phyloP scores from a whole-genome alignment of 1,284 basidiomycete species.

The Trametes pubescens region DNA sequence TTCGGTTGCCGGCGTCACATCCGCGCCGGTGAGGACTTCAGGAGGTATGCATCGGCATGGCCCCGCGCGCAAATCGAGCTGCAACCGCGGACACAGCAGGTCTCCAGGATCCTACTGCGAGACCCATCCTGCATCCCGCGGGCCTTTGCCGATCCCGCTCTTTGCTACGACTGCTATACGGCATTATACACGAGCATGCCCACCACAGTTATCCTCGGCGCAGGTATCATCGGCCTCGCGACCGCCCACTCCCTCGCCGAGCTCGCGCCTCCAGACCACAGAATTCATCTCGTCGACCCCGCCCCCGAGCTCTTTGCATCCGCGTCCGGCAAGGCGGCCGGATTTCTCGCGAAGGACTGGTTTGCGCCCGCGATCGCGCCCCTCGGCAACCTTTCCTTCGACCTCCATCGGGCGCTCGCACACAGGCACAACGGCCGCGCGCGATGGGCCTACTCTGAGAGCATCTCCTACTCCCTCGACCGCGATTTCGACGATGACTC shows the following conservation, averaged over 20 bases:
- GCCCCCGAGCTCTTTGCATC: constrained; percentile 48
- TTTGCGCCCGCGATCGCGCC: constrained; percentile 56
- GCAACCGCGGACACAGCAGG: background rate
- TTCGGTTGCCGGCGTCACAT: constrained; percentile 11
- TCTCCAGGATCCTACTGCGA: background rate
- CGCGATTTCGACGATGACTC: constrained; percentile 29
- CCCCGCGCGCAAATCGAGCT: background rate
- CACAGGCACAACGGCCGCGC: constrained; percentile 56
- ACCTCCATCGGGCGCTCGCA: constrained; percentile 64
- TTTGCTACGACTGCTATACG: constrained; percentile 4
- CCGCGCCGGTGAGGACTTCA: background rate
- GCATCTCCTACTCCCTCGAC: constrained; percentile 42
- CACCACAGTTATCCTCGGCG: constrained; percentile 49
- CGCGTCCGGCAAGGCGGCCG: constrained; percentile 70
- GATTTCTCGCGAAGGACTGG: constrained; percentile 75
- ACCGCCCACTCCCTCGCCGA: constrained; percentile 53
- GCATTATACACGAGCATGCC: constrained; percentile 37
- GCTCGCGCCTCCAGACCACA: constrained; percentile 35
- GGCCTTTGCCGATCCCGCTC: background rate
- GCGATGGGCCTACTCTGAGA: constrained; percentile 65
- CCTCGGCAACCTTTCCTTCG: constrained; percentile 64
- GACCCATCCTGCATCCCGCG: background rate
- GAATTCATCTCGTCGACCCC: constrained; percentile 47
- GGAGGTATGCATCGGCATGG: constrained; percentile 1
- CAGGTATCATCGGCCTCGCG: constrained; percentile 67